Base-by-base conservation (phyloP, 108 stramenopile genomes). In the Parietichytrium sp. region DNA sequence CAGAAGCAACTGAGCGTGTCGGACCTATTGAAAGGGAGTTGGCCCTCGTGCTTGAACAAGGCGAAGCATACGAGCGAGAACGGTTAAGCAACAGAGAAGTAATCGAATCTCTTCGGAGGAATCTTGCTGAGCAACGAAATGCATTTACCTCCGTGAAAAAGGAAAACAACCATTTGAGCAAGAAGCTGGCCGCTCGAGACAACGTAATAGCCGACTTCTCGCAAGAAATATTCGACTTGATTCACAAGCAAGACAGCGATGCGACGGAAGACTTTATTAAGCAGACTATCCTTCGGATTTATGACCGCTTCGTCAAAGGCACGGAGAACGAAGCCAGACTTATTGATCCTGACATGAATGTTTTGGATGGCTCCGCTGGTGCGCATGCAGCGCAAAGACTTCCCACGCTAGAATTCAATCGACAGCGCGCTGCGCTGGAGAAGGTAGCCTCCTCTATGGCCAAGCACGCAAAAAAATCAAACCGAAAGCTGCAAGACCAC, bases 21-120 rank as follows among this genome's bases (percentile, higher is more conserved):
- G 61, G 61, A 0, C 61, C 61, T 10, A n/a, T 72, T 33, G 61
- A 72, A 20, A 10, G 61, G 13, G 61, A 72, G 10, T 45, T 72
- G 13, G 61, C 61, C 10, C 61, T 72, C 6, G 38, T 72, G 20
- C 61, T 10, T 7, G 38, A 72, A 20, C 61, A 72, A 25, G 61
- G 61, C 33, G 61, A 72, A 10, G 38, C 45, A n/a, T 72, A 72
- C 42, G 61, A 72, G 20, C 13, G 38, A 10, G 61, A 72, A 25
- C 61, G 61, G 1, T 23, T 72, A 6, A 33, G 45, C 10, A 72
- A 72, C 42, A 20, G 10, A 47, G 61, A 72, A 10, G 10, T 1
- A 6, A 36, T 72, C 20, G 61, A 36, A 6, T 8, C 38, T n/a
- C 42, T 33, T 6, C 36, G 45, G 13, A 33, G 42, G 15, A 72